A percentile compares a stretch with the other conserved stretches of the same genome.
phyloP scores from a whole-genome alignment of 2,329 filamentous ascomycete species.

The Torrubiellomyces zombiae region DNA sequence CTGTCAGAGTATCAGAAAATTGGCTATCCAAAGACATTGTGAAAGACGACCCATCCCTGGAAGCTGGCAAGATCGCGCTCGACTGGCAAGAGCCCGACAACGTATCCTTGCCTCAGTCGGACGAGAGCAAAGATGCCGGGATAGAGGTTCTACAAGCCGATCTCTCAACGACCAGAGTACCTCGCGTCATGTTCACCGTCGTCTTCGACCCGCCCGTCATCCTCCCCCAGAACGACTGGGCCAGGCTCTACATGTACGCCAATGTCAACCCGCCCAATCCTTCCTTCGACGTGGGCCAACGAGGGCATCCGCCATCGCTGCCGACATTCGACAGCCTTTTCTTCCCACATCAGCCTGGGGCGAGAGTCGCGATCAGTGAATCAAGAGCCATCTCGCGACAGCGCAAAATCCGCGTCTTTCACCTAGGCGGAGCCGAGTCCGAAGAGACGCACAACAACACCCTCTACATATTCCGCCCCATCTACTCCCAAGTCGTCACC shows the following conservation, averaged over 20 bases:
- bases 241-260: conserved; percentile 42
- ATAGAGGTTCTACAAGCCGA: conserved; percentile 36
- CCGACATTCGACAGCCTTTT: conserved; percentile 41
- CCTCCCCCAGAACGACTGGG: conserved; percentile 47
- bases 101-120: conserved; percentile 34
- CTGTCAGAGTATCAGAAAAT: conserved; percentile 53
- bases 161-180: conserved; percentile 34
- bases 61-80: conserved; percentile 27
- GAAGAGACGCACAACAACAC: conserved; percentile 36
- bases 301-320: conserved; percentile 8
- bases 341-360: conserved; percentile 35
- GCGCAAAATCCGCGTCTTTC: conserved; percentile 27
- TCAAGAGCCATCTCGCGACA: conserved; percentile 35
- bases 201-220: conserved; percentile 59
- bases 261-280: conserved; percentile 25
- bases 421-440: conserved; percentile 12
- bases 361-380: conserved; percentile 37
- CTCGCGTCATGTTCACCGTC: conserved; percentile 59
- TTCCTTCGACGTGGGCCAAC: conserved; percentile 16
- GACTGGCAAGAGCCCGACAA: conserved; percentile 62
- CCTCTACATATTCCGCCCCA: conserved; percentile 54
- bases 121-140: conserved; percentile 28
- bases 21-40: conserved; percentile 58
- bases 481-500: conserved; percentile 50
- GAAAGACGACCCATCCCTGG: conserved; percentile 31